A percentile compares a stretch with the other conserved stretches of the same genome.
phyloP scores from a whole-genome alignment of 2,329 filamentous ascomycete species.

The Nemania sp. region DNA sequence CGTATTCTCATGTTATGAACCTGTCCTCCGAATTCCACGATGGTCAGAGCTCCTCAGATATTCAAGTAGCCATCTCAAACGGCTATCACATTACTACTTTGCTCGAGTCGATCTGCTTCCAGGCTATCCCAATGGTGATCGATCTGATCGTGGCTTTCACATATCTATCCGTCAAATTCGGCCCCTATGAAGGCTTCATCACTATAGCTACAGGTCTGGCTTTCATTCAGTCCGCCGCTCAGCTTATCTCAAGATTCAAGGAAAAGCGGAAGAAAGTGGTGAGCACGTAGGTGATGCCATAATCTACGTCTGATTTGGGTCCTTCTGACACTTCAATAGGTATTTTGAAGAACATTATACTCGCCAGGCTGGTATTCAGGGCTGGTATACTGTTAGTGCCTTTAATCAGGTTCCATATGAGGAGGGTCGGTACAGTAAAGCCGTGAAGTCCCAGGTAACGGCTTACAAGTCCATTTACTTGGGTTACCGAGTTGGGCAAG shows the following conservation, averaged over 20 bases:
- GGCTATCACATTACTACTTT: slow-evolving; percentile 59
- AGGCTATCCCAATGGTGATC: slow-evolving; percentile 62
- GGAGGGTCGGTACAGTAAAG: slow-evolving; percentile 56
- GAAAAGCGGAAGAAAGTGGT: slow-evolving; percentile 55
- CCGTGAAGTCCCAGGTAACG: slow-evolving; percentile 49
- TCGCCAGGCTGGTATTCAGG: slow-evolving; percentile 59
- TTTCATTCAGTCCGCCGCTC: slow-evolving; percentile 59
- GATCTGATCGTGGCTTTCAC: slow-evolving; percentile 63
- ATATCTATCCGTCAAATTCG: slow-evolving; percentile 63
- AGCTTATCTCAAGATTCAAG: slow-evolving; percentile 56
- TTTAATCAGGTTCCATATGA: slow-evolving; percentile 65
- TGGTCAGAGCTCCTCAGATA: slow-evolving; percentile 62
- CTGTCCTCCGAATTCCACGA: slow-evolving; percentile 66
- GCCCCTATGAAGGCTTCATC: slow-evolving; percentile 66
- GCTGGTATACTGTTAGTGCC: slow-evolving; percentile 63
- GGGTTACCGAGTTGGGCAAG: slow-evolving; percentile 56
- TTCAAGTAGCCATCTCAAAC: slow-evolving; percentile 60
- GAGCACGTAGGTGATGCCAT: slow-evolving; percentile 45
- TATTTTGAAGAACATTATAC: slow-evolving; percentile 60
- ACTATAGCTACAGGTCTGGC: slow-evolving; percentile 61
- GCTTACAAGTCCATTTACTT: slow-evolving; percentile 47
- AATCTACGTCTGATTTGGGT: background rate
- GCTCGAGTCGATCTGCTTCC: slow-evolving; percentile 62
- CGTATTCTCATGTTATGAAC: slow-evolving; percentile 63
- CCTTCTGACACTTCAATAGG: slow-evolving; percentile 26